A percentile compares a stretch with the other conserved stretches of the same genome.
phyloP scores from a whole-genome alignment of 2,329 filamentous ascomycete genomes.

The Alternaria longipes region DNA sequence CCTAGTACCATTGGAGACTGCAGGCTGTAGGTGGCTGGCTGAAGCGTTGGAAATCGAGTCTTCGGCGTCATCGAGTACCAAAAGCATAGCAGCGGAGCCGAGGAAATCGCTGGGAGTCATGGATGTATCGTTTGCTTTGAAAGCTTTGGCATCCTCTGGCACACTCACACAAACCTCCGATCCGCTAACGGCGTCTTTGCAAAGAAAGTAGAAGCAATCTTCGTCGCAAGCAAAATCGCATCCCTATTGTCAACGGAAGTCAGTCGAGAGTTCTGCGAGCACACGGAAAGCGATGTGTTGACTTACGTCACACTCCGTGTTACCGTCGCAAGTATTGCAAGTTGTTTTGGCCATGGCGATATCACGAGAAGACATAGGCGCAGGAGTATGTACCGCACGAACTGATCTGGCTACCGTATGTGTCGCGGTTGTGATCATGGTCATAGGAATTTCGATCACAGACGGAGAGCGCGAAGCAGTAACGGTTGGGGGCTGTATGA shows the following conservation, averaged over 20 bases:
- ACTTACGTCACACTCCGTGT: conserved; percentile 2
- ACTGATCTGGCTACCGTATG: conserved; percentile 1
- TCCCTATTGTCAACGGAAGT: background rate
- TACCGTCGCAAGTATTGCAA: background rate
- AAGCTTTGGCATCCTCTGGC: background rate
- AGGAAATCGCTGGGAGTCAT: conserved; percentile 1
- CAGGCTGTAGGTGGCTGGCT: background rate
- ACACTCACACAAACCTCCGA: background rate
- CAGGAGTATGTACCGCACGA: conserved; percentile 1
- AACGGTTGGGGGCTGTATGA: conserved; percentile 3
- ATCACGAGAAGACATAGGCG: background rate
- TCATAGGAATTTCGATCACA: background rate
- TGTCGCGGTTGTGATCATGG: conserved; percentile 1
- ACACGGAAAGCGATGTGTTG: background rate
- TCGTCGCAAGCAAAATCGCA: conserved; percentile 4
- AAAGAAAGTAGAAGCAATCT: background rate
- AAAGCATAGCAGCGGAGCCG: conserved; percentile 4
- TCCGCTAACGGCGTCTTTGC: background rate
- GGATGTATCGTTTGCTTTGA: background rate
- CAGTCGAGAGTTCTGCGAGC: background rate
- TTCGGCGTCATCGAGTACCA: background rate
- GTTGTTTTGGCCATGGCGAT: background rate
- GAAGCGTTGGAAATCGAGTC: background rate
- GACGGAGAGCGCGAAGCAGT: conserved; percentile 1
- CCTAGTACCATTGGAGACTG: background rate